Conservation (phyloP, 2,329 filamentous ascomycete species). For the Fusarium dimerum region DNA sequence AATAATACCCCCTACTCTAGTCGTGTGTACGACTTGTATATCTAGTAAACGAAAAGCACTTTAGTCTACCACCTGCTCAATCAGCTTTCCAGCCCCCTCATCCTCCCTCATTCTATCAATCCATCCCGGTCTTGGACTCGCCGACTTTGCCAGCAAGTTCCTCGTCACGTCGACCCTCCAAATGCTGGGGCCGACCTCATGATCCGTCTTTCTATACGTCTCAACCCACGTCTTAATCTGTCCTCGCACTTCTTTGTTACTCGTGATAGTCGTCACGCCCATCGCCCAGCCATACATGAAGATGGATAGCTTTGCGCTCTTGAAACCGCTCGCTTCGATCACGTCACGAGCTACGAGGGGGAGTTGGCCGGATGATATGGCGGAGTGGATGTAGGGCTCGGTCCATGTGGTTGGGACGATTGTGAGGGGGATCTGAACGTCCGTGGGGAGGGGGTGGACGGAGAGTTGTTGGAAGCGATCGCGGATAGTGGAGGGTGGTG, state of each 20-base stretch:
- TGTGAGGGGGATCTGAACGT: conserved; percentile 38
- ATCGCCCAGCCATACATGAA: conserved; percentile 43
- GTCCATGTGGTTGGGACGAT: conserved; percentile 33
- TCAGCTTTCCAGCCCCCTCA: not conserved
- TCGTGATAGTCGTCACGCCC: conserved; percentile 38
- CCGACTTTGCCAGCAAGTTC: conserved; percentile 38
- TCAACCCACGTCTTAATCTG: conserved; percentile 39
- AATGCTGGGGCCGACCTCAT: conserved; percentile 35
- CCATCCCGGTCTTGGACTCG: conserved; percentile 25
- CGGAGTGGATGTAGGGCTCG: conserved; percentile 24
- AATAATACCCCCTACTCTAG: no score
- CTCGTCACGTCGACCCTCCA: conserved; percentile 38
- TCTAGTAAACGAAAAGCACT: no score
- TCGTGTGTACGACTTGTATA: no score
- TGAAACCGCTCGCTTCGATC: conserved; percentile 33
- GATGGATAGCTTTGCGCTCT: conserved; percentile 40
- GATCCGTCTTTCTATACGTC: conserved; percentile 26
- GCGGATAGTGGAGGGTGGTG: conserved; percentile 18
- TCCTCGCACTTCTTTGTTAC: conserved; percentile 42
- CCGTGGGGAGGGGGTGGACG: conserved; percentile 30
- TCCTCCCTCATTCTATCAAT: not conserved
- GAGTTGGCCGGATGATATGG: conserved; percentile 29
- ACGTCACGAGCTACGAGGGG: conserved; percentile 38
- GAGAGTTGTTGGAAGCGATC: conserved; percentile 36
- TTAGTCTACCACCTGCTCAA: not conserved